Base-by-base conservation (phyloP, 306 rosid species). In the Quercus wislizeni region DNA sequence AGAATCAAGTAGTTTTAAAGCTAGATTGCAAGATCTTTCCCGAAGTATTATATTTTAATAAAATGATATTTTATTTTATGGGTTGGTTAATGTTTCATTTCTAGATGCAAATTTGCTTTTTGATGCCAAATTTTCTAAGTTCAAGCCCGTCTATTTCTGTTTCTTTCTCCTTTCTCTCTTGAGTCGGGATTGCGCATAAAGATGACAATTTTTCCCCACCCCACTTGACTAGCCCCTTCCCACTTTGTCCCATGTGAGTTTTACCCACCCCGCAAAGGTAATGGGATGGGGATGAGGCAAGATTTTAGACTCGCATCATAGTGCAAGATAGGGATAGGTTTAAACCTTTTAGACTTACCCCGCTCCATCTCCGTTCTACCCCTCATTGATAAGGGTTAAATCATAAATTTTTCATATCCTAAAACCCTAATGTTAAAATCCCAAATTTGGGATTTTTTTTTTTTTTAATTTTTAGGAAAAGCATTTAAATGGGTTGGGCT, bases 241-340 rank as follows among this genome's bases (percentile, higher is more conserved):
- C 2, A 0, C 10, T 38, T 6, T 0, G 2, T 0, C 9, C 2
- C 0, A 0, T 0, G 2, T 0, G 0, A 0, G 0, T 38, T 38
- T 6, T 38, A 0, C 10, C 2, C 10, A 38, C 0, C 8, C 0
- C 0, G 0, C 43, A 38, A 38, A 38, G 9, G 43, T 38, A 0
- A 38, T 38, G 43, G 0, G 10, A 0, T 0, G 0, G 2, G 9
- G 0, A 38, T 38, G 41, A 0, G 9, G 0, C 2, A 0, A 6
- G 2, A 35, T 35, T 35, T 35, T 35, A 5, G 8, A 35, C 2
- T 2, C 0, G 0, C 43, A 35, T 35, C 2, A 6, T 0, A 1
- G 2, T 7, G 2, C 0, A 0, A 35, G 2, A 9, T 0, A 0
- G 0, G 0, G 9, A 0, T 35, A 2, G 2, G 0, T 35, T 35